Evolutionary conservation across 345 rosid species (phyloP).

Genomic region (Bretschneidera sinensis): DNA sequence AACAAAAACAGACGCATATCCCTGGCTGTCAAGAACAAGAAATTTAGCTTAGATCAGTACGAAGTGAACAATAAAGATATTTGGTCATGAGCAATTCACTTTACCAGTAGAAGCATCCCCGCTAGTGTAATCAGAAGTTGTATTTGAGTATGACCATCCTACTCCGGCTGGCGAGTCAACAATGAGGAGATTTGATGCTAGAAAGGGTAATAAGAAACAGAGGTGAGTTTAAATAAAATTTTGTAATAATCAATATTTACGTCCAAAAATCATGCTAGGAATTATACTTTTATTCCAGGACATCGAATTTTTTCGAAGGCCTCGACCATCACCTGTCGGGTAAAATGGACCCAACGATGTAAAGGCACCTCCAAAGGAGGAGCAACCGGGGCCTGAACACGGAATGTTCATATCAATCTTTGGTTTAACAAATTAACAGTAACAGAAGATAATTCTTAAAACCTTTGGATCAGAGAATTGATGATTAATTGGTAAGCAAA

Average conservation of each 20-base stretch:
- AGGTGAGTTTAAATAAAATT: not conserved
- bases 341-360: slow-evolving; percentile 94
- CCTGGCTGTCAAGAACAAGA: slow-evolving; percentile 43
- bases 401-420: not conserved
- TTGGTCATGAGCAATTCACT: not conserved
- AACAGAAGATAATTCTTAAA: no score
- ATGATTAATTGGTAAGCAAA: not conserved
- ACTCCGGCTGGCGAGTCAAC: slow-evolving; percentile 97
- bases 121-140: slow-evolving; percentile 56
- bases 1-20: slow-evolving; percentile 73
- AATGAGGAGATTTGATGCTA: slow-evolving; percentile 86
- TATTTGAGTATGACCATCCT: slow-evolving; percentile 95
- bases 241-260: not conserved
- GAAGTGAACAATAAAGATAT: slow-evolving; percentile 1
- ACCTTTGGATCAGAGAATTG: no score
- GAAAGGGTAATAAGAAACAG: slow-evolving; percentile 6
- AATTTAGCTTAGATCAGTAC: not conserved
- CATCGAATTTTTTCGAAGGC: slow-evolving; percentile 72
- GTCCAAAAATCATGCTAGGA: not conserved
- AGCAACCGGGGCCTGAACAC: slow-evolving; percentile 86
- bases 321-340: slow-evolving; percentile 71
- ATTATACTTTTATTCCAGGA: slow-evolving; percentile 85
- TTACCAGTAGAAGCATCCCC: slow-evolving; percentile 77
- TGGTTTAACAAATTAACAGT: no score
- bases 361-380: slow-evolving; percentile 91